Evolutionary conservation across 805 yeast genomes (phyloP).

Genomic region (Pichia rugopelliculosa): DNA sequence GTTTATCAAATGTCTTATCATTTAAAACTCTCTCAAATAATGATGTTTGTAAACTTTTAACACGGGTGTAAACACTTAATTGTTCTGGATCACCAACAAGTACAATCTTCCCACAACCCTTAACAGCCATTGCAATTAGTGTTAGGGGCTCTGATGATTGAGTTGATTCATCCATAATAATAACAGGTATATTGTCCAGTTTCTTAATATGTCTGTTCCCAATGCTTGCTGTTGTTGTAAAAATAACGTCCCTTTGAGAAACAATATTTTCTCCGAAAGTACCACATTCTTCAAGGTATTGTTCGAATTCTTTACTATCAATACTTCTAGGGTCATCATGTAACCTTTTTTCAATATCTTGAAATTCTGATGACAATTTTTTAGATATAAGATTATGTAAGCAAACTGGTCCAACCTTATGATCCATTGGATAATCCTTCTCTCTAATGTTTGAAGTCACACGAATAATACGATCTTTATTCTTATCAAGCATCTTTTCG

Average conservation of each 20-base stretch:
- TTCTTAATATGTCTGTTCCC: constrained; percentile 57
- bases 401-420: constrained; percentile 53
- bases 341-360: constrained; percentile 37
- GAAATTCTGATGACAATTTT: constrained; percentile 37
- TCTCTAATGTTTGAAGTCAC: constrained; percentile 55
- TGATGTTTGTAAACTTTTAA: constrained; percentile 57
- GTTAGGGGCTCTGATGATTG: constrained; percentile 68
- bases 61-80: constrained; percentile 59
- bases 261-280: constrained; percentile 38
- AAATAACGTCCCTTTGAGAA: constrained; percentile 36
- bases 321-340: constrained; percentile 40
- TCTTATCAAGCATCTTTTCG: constrained; percentile 49
- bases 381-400: constrained; percentile 52
- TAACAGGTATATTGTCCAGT: constrained; percentile 43
- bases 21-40: constrained; percentile 57
- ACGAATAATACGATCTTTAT: constrained; percentile 45
- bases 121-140: constrained; percentile 59
- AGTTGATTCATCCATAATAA: constrained; percentile 70
- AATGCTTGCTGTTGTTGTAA: constrained; percentile 65
- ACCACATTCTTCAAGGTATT: constrained; percentile 25
- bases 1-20: constrained; percentile 52
- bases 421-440: constrained; percentile 46
- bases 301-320: background rate
- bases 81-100: constrained; percentile 75
- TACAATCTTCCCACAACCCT: constrained; percentile 55